Conservation (phyloP, 805 yeast species). For the Candida cerambycidarum region DNA sequence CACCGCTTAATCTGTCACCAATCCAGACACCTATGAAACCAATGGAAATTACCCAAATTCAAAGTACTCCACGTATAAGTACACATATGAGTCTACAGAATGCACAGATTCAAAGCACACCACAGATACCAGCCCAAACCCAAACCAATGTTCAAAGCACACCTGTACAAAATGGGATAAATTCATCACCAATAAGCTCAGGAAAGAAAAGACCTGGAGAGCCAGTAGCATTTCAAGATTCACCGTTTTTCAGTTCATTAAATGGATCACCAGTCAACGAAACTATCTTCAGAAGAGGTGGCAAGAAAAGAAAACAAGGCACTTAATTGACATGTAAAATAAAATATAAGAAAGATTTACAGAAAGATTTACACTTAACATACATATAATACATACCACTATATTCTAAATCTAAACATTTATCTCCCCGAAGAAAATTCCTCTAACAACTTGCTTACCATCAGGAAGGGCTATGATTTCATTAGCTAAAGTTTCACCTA, state of each 20-base stretch:
- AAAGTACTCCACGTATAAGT: slow-evolving; percentile 1
- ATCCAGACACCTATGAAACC: background rate
- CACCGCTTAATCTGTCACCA: slow-evolving; percentile 4
- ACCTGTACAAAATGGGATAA: slow-evolving; percentile 10
- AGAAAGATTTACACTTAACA: no score
- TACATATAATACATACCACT: slow-evolving; percentile 1
- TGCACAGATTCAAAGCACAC: background rate
- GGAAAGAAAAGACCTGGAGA: slow-evolving; percentile 30
- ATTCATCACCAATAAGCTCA: slow-evolving; percentile 12
- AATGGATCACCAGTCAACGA: slow-evolving; percentile 18
- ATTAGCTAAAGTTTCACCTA: slow-evolving; percentile 60
- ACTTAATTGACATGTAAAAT: background rate
- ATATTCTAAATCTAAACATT: slow-evolving; percentile 16
- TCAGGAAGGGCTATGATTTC: slow-evolving; percentile 47
- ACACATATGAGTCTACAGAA: background rate
- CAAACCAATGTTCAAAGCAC: slow-evolving; percentile 4
- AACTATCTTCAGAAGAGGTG: slow-evolving; percentile 8
- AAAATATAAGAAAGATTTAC: background rate
- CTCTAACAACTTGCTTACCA: slow-evolving; percentile 53
- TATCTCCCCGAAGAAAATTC: slow-evolving; percentile 72
- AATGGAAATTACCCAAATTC: background rate
- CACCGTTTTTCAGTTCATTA: slow-evolving; percentile 35
- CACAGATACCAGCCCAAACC: no score
- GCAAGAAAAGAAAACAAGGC: slow-evolving; percentile 7
- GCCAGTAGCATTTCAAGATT: slow-evolving; percentile 31